Conservation (phyloP, 108 stramenopile species). For the Fistulifera pelliculosa region DNA sequence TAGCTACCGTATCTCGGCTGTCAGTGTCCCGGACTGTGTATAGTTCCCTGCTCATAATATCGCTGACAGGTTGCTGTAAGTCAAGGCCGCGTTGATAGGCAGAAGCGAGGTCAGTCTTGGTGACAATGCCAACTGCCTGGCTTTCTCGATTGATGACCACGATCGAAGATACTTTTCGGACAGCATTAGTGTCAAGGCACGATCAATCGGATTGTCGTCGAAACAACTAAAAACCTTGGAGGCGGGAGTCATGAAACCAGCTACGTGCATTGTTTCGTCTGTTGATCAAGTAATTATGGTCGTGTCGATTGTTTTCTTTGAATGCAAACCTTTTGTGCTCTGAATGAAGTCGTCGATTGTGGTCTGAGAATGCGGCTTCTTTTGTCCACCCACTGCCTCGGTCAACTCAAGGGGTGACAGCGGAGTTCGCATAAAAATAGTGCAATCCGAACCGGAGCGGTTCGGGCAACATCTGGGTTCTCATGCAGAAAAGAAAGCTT, state of each 20-base stretch:
- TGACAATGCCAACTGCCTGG: conserved; percentile 34
- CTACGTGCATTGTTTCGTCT: conserved; percentile 26
- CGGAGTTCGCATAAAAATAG: too few relatives aligned
- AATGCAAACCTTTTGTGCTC: too few relatives aligned
- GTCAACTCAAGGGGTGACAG: too few relatives aligned
- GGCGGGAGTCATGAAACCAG: conserved; percentile 40
- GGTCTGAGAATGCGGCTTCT: too few relatives aligned
- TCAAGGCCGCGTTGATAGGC: conserved; percentile 25
- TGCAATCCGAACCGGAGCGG: too few relatives aligned
- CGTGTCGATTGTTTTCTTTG: too few relatives aligned
- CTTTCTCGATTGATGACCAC: conserved; percentile 24
- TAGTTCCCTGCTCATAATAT: conserved; percentile 35
- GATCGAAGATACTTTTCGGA: conserved; percentile 30
- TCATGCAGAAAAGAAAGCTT: too few relatives aligned
- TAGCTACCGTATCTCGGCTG: conserved; percentile 33
- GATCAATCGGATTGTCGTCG: conserved; percentile 25
- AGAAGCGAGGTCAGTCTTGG: conserved; percentile 49
- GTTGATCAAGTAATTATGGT: background rate
- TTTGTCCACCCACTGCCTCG: too few relatives aligned
- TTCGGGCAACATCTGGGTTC: too few relatives aligned
- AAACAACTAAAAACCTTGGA: conserved; percentile 34
- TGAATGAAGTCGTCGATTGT: too few relatives aligned
- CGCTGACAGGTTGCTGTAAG: conserved; percentile 20
- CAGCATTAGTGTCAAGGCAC: conserved; percentile 32
- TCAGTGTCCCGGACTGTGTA: conserved; percentile 8